Percentiles rank a stretch among this genome's conserved stretches.
Evolutionary conservation across 495 filamentous ascomycete genomes (phyloP).

Genomic region (Entonaema liquescens): DNA sequence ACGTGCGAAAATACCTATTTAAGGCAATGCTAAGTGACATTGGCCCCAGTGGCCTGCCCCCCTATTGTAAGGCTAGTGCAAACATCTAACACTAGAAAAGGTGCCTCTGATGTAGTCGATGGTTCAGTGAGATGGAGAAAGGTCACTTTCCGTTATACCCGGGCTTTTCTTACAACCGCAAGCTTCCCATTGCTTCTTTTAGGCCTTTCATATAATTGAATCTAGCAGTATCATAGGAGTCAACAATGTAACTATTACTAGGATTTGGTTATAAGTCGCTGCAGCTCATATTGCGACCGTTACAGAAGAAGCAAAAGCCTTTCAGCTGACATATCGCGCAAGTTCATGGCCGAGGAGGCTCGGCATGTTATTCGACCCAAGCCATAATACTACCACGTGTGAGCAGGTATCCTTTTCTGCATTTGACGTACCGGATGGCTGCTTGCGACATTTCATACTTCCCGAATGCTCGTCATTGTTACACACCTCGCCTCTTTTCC

Average conservation of each 20-base stretch:
- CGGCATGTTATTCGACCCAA: conserved; percentile 6
- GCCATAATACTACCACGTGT: conserved; percentile 20
- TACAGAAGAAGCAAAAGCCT: not conserved
- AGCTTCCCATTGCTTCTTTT: not conserved
- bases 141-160: not conserved
- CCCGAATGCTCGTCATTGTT: conserved; percentile 10
- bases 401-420: conserved; percentile 25
- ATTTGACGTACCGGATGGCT: not conserved
- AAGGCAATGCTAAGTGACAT: conserved; percentile 1
- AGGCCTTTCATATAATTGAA: not conserved
- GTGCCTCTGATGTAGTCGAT: not conserved
- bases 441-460: conserved; percentile 6
- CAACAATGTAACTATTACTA: not conserved
- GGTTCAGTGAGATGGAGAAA: not conserved
- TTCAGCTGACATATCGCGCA: not conserved
- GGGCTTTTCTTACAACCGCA: not conserved
- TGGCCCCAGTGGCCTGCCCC: not conserved
- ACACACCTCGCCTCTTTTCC: not conserved
- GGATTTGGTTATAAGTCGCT: not conserved
- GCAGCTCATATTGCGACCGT: not conserved
- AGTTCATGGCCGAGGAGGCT: not conserved
- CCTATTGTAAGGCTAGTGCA: not conserved
- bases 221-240: not conserved
- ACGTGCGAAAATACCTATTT: not conserved
- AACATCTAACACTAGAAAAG: not conserved